A percentile compares a stretch with the other conserved stretches of the same genome.
These are phyloP conservation scores for Trypethelium eluteriae DNA, from an alignment of 495 filamentous ascomycete genomes.

Conservation along the genomic window DNA sequence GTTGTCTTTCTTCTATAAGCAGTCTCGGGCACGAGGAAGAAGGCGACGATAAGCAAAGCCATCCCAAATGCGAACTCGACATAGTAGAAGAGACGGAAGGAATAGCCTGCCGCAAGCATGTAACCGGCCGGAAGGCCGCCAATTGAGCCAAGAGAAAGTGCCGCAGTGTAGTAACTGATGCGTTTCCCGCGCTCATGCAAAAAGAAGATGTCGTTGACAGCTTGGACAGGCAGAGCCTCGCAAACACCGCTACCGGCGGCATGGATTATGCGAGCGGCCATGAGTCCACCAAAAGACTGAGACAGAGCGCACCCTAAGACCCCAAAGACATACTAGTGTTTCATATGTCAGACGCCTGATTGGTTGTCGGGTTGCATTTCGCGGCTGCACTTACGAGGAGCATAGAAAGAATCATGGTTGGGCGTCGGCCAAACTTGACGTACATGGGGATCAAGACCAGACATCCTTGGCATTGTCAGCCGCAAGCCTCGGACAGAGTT, in stretches of 20 bases:
- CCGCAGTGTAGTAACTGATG: conserved; percentile 38
- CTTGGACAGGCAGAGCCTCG: conserved; percentile 55
- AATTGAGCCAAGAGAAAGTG: conserved; percentile 52
- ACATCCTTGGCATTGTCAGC: not conserved
- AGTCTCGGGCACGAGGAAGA: conserved; percentile 57
- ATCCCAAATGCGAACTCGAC: conserved; percentile 54
- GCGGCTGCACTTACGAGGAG: conserved; percentile 19
- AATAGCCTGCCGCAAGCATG: conserved; percentile 55
- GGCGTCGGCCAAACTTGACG: conserved; percentile 50
- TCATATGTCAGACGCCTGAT: not conserved
- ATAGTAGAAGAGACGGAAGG: conserved; percentile 59
- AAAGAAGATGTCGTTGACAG: conserved; percentile 63
- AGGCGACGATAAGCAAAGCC: conserved; percentile 48
- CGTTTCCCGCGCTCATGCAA: conserved; percentile 24
- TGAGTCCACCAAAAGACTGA: conserved; percentile 45
- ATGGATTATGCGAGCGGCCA: conserved; percentile 50
- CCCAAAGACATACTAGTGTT: conserved; percentile 42
- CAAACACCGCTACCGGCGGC: conserved; percentile 54
- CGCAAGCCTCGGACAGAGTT: not conserved
- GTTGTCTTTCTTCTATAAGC: conserved; percentile 42
- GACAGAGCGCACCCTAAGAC: conserved; percentile 50
- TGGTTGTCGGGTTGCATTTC: too few relatives aligned
- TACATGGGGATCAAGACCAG: conserved; percentile 43
- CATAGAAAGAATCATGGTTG: conserved; percentile 47
- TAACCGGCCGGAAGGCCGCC: conserved; percentile 55